Evolutionary conservation across 2,329 filamentous ascomycete species (phyloP).

Genomic region (Dryadomyces sulphureus): DNA sequence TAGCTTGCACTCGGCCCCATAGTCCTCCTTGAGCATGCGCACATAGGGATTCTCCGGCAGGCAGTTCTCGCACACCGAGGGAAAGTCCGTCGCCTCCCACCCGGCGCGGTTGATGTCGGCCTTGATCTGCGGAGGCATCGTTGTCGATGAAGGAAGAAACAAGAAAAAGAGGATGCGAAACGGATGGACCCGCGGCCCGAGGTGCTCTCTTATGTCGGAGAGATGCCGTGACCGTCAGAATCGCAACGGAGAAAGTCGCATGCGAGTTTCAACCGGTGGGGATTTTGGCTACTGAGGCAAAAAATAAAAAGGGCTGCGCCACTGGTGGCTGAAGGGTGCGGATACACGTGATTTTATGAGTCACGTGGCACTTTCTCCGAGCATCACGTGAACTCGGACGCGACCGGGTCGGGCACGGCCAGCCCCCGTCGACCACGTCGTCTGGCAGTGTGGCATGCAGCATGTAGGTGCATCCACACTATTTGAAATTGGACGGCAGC

Average conservation of each 20-base stretch:
- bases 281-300: neutral
- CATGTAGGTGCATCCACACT: no score
- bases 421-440: no score
- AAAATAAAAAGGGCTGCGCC: neutral
- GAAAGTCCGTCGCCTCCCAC: conserved; percentile 88
- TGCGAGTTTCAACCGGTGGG: neutral
- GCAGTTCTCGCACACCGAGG: conserved; percentile 81
- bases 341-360: neutral
- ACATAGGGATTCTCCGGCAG: conserved; percentile 95
- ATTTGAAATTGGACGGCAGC: no score
- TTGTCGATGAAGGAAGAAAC: neutral
- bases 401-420: no score
- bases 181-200: neutral
- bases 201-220: neutral
- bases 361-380: no score
- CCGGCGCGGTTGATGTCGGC: conserved; percentile 89
- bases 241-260: neutral
- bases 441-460: no score
- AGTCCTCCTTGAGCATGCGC: conserved; percentile 97
- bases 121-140: conserved; percentile 85
- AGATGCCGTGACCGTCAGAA: neutral
- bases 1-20: conserved; percentile 73
- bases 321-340: neutral
- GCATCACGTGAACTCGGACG: no score
- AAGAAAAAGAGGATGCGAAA: neutral